Evolutionary conservation across 768 basidiomycete species (phyloP).

Genomic region (Mycena maculata): DNA sequence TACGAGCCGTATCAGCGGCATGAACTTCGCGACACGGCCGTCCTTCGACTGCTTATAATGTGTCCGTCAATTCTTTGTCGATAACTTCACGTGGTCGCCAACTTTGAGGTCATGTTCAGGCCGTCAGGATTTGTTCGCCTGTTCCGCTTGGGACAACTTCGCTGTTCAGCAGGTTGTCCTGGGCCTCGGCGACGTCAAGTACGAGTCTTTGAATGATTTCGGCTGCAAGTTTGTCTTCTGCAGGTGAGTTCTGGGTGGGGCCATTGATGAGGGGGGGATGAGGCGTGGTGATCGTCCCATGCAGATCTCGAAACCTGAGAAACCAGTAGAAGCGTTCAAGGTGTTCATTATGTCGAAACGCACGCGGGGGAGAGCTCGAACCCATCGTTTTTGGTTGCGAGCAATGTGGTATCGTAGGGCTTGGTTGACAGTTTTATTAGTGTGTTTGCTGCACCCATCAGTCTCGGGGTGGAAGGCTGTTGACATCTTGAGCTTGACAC

Average conservation of each 20-base stretch:
- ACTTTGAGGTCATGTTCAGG: conserved; percentile 36
- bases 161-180: conserved; percentile 40
- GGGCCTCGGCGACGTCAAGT: conserved; percentile 34
- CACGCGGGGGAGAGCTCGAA: conserved; percentile 29
- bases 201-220: conserved; percentile 15
- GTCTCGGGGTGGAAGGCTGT: conserved; percentile 11
- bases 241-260: background rate
- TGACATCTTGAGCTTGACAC: conserved; percentile 14
- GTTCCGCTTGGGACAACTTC: conserved; percentile 37
- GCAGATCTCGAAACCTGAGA: conserved; percentile 39
- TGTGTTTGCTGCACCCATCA: background rate
- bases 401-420: conserved; percentile 30
- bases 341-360: conserved; percentile 43
- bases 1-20: too few relatives aligned
- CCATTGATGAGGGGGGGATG: conserved; percentile 31
- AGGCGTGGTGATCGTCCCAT: conserved; percentile 33
- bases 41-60: conserved; percentile 29
- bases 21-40: conserved; percentile 44
- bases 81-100: conserved; percentile 46
- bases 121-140: conserved; percentile 34
- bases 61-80: conserved; percentile 34
- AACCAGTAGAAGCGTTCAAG: conserved; percentile 35
- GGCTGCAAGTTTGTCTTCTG: background rate
- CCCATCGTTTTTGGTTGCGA: conserved; percentile 41
- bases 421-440: conserved; percentile 36